These are phyloP conservation scores for Orbilia javanica DNA, from an alignment of 2,329 filamentous ascomycete species.

Conservation along the genomic window DNA sequence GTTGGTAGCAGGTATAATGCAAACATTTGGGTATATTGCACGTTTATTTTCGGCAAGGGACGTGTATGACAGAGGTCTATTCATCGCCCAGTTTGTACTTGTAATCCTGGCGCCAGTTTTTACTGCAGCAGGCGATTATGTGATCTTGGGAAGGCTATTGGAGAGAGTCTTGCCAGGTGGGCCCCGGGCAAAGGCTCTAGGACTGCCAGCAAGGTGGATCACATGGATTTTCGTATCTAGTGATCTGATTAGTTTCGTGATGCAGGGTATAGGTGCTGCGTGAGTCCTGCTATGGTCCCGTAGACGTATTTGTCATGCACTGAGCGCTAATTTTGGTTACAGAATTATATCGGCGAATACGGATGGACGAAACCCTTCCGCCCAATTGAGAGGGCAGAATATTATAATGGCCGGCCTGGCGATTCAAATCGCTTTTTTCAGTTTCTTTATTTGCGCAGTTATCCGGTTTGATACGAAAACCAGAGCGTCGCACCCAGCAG, in stretches of 20 bases:
- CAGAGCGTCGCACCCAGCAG: conserved; percentile 3
- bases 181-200: conserved; percentile 44
- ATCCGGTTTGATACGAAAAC: conserved; percentile 60
- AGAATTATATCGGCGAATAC: conserved; percentile 59
- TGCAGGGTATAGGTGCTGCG: conserved; percentile 60
- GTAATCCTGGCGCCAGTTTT: conserved; percentile 64
- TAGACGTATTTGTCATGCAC: background rate
- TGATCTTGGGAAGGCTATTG: conserved; percentile 63
- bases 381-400: conserved; percentile 43
- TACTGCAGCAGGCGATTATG: conserved; percentile 63
- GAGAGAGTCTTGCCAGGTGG: conserved; percentile 62
- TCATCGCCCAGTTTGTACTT: conserved; percentile 62
- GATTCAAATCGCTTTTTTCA: conserved; percentile 59
- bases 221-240: conserved; percentile 60
- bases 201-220: conserved; percentile 58
- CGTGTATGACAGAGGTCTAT: conserved; percentile 60
- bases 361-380: conserved; percentile 45
- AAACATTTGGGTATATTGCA: conserved; percentile 59
- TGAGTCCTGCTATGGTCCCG: conserved; percentile 2
- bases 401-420: conserved; percentile 59
- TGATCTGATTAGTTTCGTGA: conserved; percentile 58
- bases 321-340: background rate
- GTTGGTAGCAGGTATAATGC: conserved; percentile 59
- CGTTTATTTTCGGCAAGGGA: conserved; percentile 59
- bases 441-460: conserved; percentile 58